Evolutionary conservation across 2,329 filamentous ascomycete species (phyloP).

Genomic region (Neofusicoccum umdonicola): DNA sequence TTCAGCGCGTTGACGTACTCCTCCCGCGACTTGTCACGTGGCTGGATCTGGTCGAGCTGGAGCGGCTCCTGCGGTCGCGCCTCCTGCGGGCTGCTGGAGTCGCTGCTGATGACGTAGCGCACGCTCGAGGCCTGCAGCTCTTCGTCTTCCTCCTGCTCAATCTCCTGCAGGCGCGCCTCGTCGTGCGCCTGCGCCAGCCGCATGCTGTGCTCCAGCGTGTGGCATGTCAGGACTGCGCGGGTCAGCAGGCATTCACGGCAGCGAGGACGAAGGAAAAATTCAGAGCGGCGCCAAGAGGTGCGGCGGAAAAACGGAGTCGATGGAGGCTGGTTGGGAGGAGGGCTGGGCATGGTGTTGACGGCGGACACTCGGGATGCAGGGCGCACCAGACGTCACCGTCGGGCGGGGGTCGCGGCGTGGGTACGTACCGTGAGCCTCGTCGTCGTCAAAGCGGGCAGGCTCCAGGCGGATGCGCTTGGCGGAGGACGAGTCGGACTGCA

Average conservation of each 20-base stretch:
- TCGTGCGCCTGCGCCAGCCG: conserved; percentile 13
- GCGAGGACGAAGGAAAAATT: not conserved
- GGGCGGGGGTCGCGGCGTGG: not conserved
- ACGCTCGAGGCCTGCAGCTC: conserved; percentile 14
- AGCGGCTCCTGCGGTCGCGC: conserved; percentile 10
- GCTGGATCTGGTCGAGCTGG: conserved; percentile 12
- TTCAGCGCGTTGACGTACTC: conserved; percentile 16
- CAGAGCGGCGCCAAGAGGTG: not conserved
- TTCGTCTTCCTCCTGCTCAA: conserved; percentile 16
- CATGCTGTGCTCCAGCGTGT: conserved; percentile 19
- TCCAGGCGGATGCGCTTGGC: conserved; percentile 18
- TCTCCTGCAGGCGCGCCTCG: conserved; percentile 12
- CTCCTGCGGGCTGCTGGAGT: not conserved
- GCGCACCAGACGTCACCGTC: not conserved
- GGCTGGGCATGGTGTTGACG: not conserved
- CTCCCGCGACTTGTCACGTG: conserved; percentile 18
- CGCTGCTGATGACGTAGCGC: conserved; percentile 3
- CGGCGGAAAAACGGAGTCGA: not conserved
- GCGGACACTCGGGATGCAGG: not conserved
- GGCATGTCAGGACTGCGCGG: conserved; percentile 13
- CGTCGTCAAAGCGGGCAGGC: conserved; percentile 17
- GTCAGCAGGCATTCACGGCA: not conserved
- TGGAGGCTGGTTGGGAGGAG: not conserved
- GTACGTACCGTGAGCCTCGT: conserved; percentile 15
- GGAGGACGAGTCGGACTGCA: conserved; percentile 10